Conservation (phyloP, 768 basidiomycete species). For the Suillus clintonianus region DNA sequence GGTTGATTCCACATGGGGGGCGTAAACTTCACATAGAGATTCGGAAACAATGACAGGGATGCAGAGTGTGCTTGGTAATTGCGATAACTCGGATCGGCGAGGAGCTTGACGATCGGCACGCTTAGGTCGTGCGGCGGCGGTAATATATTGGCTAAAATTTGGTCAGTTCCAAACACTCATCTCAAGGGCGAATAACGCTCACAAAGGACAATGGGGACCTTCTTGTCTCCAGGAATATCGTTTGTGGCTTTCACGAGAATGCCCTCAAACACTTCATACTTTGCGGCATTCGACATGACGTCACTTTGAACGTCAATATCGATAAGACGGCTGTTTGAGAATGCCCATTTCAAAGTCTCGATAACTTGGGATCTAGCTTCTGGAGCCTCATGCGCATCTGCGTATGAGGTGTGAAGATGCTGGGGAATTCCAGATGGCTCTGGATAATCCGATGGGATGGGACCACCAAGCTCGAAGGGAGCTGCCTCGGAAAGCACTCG, state of each 20-base stretch:
- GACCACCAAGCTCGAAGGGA: constrained; percentile 60
- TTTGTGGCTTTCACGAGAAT: constrained; percentile 63
- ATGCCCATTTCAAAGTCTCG: constrained; percentile 64
- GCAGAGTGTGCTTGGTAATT: constrained; percentile 74
- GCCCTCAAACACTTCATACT: constrained; percentile 72
- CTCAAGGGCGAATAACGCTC: constrained; percentile 23
- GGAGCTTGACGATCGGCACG: constrained; percentile 74
- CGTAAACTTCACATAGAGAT: constrained; percentile 69
- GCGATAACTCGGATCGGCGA: constrained; percentile 74
- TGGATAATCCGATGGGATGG: constrained; percentile 41
- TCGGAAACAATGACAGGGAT: constrained; percentile 73
- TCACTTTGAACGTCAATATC: constrained; percentile 69
- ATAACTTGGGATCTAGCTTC: constrained; percentile 48
- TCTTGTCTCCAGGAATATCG: constrained; percentile 32
- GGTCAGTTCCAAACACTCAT: constrained; percentile 3
- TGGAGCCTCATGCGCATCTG: constrained; percentile 40
- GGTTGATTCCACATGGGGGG: constrained; percentile 72
- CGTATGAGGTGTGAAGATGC: constrained; percentile 61
- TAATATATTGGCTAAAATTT: constrained; percentile 65
- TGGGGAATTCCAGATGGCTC: constrained; percentile 43
- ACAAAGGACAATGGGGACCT: constrained; percentile 70
- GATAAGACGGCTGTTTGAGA: constrained; percentile 61
- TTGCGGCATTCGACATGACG: constrained; percentile 49
- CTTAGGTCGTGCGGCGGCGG: constrained; percentile 76
- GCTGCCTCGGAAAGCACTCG: constrained; percentile 50